Base-by-base conservation (phyloP, 345 rosid genomes). In the Salix caprea region DNA sequence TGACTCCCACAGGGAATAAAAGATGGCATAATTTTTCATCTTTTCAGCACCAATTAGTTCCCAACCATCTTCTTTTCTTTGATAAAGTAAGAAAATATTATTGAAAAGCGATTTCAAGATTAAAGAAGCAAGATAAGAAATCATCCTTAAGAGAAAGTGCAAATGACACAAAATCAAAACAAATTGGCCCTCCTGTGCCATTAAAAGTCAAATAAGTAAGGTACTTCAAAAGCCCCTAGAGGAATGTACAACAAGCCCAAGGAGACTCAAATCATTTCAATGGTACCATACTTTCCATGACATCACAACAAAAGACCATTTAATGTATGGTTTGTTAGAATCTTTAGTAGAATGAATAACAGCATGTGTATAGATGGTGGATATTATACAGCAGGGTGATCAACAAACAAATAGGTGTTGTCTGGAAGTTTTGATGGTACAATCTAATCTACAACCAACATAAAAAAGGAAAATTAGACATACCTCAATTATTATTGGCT, bases 401-500 rank as follows among this genome's bases (percentile, higher is more conserved):
- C 13, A 58, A 24, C 64, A 58, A 58, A 9, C 14, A 58, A 58
- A 58, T 58, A 23, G 12, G 6, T 58, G 15, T 23, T 9, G 64
- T n/a, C 5, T 69, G 34, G 42, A 23, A 71, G 26, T 7, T 50
- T 32, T 39, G 48, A 68, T 69, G 58, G 32, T 46, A 71, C 76
- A 11, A 13, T 60, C 50, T 15, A 76, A 69, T 58, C 23, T 16
- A 70, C 46, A 13, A 23, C 48, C 70, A 19, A 30, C 26, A 15
- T 65, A 11, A 56, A 36, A 32, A 56, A 12, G 6, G 36, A 72
- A 34, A 72, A 70, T 21, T 65, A 69, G 46, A 8, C 48, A 8
- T 85, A 92, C 99, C 97, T 96, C 99, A 48, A 96, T 94, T 72
- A 96, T 96, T 71, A 96, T 89, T 0, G 99, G 97, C 81, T 96